Evolutionary conservation across 768 basidiomycete species (phyloP), one percentile per base, ranked within the genome.

Genomic region (Macrolepiota fuliginosa): DNA sequence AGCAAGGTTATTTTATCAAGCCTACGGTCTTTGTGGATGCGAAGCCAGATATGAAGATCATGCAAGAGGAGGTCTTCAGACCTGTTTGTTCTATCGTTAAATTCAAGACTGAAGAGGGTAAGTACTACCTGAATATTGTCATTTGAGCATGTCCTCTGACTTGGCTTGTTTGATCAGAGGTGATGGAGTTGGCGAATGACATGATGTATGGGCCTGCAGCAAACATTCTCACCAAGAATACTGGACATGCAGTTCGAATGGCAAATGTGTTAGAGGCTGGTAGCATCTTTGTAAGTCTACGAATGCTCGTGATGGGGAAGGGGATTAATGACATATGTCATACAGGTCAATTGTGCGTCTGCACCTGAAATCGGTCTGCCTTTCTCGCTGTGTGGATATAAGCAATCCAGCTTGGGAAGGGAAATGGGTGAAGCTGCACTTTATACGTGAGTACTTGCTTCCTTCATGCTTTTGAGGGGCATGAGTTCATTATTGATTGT

Each of bases 1-100:
- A 59, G 1, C 66, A 71, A 58, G 80, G 80, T 0, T 92, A 80
- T 78, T 94, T 87, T 73, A 83, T 94, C 70, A 59, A 77, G 64
- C 92, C 89, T 1, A 94, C 93, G 9, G 81, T 93, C 67, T 89
- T 93, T 74, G 84, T 87, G 15, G 78, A 92, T 66, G 79, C 81
- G 12, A 81, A 73, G 46, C 79, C 83, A 2, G 81, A 86, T 40
- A 92, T 92, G 89, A 86, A 83, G 73, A 91, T 93, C 59, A 87
- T 90, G 11, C 71, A 71, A 60, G 88, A 89, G 68, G 64, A 65
- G 35, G 63, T 65, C 13, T 65, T 65, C 32, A 62, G 62, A 3
- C 64, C 64, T 54, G 64, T 65, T 4, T 61, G 64, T 60, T 89
- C 88, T 29, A 75, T 94, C 37, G 82, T 87, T 76, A 88, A 87